Evolutionary conservation across 352 stramenopile genomes (phyloP), one percentile per base, ranked within the genome.

Genomic region (Aphanomyces cochlioides): DNA sequence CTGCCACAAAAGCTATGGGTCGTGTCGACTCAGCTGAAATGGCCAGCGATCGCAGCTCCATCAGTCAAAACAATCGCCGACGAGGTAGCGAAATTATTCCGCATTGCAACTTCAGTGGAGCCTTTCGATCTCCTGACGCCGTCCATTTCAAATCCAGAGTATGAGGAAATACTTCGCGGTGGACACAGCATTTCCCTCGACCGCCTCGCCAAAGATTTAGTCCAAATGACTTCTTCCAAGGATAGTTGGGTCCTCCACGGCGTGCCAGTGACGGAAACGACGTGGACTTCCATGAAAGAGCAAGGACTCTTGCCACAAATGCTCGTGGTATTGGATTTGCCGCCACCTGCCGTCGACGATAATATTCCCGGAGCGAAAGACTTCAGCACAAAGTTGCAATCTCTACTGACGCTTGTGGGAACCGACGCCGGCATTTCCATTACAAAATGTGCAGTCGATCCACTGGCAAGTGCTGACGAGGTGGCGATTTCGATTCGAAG

Each of bases 181-280:
- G 59, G 59, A 5, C 6, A 56, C 28, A 56, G 4, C 38, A 39
- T 67, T 10, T 38, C 59, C 7, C 59, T 56, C 41, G 59, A n/a
- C 15, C 19, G 41, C 41, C 36, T 56, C 6, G 48, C 59, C 1
- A 48, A 67, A n/a, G 39, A 37, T 19, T 6, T 67, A 28, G 13
- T 67, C n/a, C 38, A 67, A 12, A 7, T 56, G 5, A 36, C 38
- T n/a, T 28, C 19, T 19, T 19, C 36, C 6, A 48, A 34, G 19
- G 57, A 66, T 7, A 5, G 38, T 8, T 67, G 28, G 39, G 21
- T 67, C n/a, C 17, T 56, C 17, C 59, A 67, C 28, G 59, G 43
- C 5, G 7, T 67, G 2, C 43, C 59, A 15, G 17, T 67, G n/a
- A 45, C 28, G 21, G 43, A 48, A 28, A 13, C 59, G 39, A 67